These are phyloP conservation scores for Physaria fendleri DNA, from an alignment of 345 rosid genomes.

Conservation along the genomic window DNA sequence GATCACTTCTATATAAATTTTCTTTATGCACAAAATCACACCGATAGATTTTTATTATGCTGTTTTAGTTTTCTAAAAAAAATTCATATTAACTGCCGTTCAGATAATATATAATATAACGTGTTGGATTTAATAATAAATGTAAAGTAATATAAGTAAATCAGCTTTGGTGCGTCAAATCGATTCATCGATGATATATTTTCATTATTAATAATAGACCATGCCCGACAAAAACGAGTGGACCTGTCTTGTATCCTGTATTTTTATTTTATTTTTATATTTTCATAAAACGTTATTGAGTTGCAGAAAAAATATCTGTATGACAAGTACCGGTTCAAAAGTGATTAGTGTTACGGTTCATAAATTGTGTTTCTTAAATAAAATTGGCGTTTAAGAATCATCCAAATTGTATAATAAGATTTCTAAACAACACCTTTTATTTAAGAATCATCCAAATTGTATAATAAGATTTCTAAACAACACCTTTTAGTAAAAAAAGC, in stretches of 20 bases:
- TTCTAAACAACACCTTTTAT: not conserved
- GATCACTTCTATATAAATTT: too few species aligned
- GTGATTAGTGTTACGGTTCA: not conserved
- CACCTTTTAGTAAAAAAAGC: not conserved
- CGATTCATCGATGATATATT: not conserved
- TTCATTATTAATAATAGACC: not conserved
- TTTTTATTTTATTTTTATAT: not conserved
- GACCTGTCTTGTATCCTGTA: not conserved
- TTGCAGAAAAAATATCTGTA: not conserved
- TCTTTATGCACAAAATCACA: too few species aligned
- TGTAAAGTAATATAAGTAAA: slow-evolving; percentile 5
- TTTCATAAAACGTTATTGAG: not conserved
- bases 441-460: not conserved
- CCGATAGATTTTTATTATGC: too few species aligned
- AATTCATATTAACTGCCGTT: too few species aligned
- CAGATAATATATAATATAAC: not conserved
- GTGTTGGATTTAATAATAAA: slow-evolving; percentile 7
- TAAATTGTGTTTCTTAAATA: not conserved
- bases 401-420: not conserved
- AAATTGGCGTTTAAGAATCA: not conserved
- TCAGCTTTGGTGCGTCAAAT: not conserved
- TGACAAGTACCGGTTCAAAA: not conserved
- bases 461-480: not conserved
- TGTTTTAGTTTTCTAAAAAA: too few species aligned
- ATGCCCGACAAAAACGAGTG: slow-evolving; percentile 15